Evolutionary conservation across 2,329 filamentous ascomycete genomes (phyloP), one percentile per base, ranked within the genome.

Genomic region (Pezicula carpinea): DNA sequence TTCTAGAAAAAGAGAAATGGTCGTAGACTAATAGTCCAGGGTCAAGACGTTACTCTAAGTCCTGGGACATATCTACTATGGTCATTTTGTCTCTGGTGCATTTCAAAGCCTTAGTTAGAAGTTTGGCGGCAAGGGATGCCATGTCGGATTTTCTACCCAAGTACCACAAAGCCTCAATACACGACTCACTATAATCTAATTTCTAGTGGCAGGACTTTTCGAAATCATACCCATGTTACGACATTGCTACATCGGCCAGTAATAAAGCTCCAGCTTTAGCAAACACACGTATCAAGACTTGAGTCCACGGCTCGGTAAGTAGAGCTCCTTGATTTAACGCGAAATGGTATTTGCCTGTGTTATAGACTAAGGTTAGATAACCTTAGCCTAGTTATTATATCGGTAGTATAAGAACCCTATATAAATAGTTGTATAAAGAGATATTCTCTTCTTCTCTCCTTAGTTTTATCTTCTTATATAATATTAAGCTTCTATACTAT

Each of bases 261-360:
- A 39, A 55, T 4, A 70, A 57, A 15, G 62, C 62, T 8, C 63
- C 70, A 0, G 75, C 72, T 55, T 71, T 75, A 19, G 72, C 68
- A 48, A 80, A 80, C 0, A 71, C 71, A 21, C 75, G 66, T 36
- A 79, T 72, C 22, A 80, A 61, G 3, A 80, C 71, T 33, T 73
- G 71, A 1, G 77, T 79, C 78, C 78, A 82, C 2, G 79, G 79
- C 53, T 82, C 78, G 1, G 76, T 79, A 46, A 82, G 57, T n/a
- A 82, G 66, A 1, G 77, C 73, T 2, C 74, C 76, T 48, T 78
- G 69, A 35, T 71, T 75, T 19, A 79, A 66, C 1, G 76, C 75
- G 47, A 73, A 72, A 56, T 80, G 77, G 45, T 77, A 75, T 18
- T 73, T 70, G 18, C 61, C 54, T 26, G 69, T 59, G 31, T 64